These are phyloP conservation scores for Neofusicoccum ribis DNA, from an alignment of 2,329 filamentous ascomycete genomes.

Conservation along the genomic window DNA sequence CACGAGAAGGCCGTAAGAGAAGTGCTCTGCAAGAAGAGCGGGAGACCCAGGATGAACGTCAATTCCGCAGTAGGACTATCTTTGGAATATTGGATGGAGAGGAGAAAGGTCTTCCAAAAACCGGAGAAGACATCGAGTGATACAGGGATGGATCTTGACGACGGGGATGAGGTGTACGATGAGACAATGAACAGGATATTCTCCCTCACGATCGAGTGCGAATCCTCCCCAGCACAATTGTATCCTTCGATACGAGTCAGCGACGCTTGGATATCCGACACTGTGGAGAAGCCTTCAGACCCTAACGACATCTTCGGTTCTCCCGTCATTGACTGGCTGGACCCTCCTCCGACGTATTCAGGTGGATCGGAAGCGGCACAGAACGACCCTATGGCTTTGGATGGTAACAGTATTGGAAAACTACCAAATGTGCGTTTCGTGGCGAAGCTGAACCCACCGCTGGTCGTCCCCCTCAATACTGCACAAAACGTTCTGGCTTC, in stretches of 20 bases:
- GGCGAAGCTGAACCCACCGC: slow-evolving; percentile 71
- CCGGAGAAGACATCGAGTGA: slow-evolving; percentile 27
- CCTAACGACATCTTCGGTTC: slow-evolving; percentile 46
- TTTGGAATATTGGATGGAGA: slow-evolving; percentile 76
- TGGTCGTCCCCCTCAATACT: slow-evolving; percentile 66
- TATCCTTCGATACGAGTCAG: slow-evolving; percentile 68
- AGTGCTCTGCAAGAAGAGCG: slow-evolving; percentile 69
- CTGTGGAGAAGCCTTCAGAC: slow-evolving; percentile 52
- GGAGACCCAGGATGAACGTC: slow-evolving; percentile 70
- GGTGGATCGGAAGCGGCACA: slow-evolving; percentile 28
- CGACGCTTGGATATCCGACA: slow-evolving; percentile 70
- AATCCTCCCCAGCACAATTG: slow-evolving; percentile 46
- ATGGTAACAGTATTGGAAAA: slow-evolving; percentile 48
- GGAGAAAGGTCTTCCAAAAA: slow-evolving; percentile 43
- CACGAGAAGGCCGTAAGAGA: slow-evolving; percentile 55
- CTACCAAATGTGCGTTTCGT: slow-evolving; percentile 73
- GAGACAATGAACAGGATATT: slow-evolving; percentile 53
- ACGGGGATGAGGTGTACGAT: slow-evolving; percentile 43
- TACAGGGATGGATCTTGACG: slow-evolving; percentile 35
- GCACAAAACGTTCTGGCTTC: slow-evolving; percentile 64
- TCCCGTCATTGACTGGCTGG: slow-evolving; percentile 65
- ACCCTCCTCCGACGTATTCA: slow-evolving; percentile 64
- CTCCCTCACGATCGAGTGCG: slow-evolving; percentile 68
- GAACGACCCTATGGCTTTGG: slow-evolving; percentile 56
- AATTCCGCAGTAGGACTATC: slow-evolving; percentile 67